Conservation (phyloP, 805 yeast species). For the Ogataea angusta region DNA sequence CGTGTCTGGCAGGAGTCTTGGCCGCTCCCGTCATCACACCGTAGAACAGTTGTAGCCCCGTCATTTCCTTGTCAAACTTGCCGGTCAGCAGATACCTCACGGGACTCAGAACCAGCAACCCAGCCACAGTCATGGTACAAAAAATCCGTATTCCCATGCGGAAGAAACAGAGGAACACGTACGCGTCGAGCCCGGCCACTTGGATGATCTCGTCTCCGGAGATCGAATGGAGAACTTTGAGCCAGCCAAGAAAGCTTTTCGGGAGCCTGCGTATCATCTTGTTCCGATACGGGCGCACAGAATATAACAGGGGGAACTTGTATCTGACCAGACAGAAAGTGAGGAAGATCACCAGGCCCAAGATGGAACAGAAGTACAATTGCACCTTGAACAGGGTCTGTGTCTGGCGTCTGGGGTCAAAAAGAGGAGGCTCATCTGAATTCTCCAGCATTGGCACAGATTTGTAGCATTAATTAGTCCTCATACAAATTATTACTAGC, state of each 20-base stretch:
- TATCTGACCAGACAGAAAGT: slow-evolving; percentile 50
- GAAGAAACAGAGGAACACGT: slow-evolving; percentile 56
- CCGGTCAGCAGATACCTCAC: slow-evolving; percentile 52
- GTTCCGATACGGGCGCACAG: slow-evolving; percentile 50
- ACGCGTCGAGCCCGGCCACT: slow-evolving; percentile 57
- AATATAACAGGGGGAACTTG: slow-evolving; percentile 56
- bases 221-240: slow-evolving; percentile 43
- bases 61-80: slow-evolving; percentile 36
- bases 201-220: slow-evolving; percentile 51
- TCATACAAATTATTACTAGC: slow-evolving; percentile 1
- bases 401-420: slow-evolving; percentile 40
- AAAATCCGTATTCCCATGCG: slow-evolving; percentile 51
- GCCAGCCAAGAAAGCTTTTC: slow-evolving; percentile 50
- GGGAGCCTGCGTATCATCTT: slow-evolving; percentile 45
- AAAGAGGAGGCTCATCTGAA: slow-evolving; percentile 36
- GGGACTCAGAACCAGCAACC: slow-evolving; percentile 49
- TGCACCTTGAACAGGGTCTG: slow-evolving; percentile 60
- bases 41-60: slow-evolving; percentile 6
- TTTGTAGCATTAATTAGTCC: background rate
- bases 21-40: slow-evolving; percentile 8
- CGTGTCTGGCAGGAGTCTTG: slow-evolving; percentile 19
- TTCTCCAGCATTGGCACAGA: slow-evolving; percentile 3
- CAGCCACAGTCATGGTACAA: slow-evolving; percentile 42
- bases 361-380: slow-evolving; percentile 43
- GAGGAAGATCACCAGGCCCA: slow-evolving; percentile 46